phyloP scores from a whole-genome alignment of 106 monocot genomes.

The Dioscorea alata region DNA sequence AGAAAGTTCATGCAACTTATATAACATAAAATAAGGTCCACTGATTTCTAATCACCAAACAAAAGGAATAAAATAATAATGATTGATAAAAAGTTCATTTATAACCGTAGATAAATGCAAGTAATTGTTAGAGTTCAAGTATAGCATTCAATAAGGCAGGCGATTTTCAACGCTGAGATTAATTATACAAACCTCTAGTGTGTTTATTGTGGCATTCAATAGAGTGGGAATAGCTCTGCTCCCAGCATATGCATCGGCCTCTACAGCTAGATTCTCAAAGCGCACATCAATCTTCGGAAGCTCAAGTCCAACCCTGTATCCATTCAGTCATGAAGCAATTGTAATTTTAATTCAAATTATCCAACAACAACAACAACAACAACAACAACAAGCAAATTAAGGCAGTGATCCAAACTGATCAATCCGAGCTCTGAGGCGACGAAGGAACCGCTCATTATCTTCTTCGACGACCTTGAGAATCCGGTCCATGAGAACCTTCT shows the following conservation, averaged over 20 bases:
- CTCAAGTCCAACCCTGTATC: conserved; percentile 63
- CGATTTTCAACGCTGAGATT: neutral
- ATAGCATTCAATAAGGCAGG: too few relatives aligned
- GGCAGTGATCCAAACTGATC: neutral
- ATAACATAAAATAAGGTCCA: too few relatives aligned
- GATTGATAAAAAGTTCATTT: too few relatives aligned
- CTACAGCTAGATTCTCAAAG: conserved; percentile 55
- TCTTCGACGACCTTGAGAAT: conserved; percentile 14
- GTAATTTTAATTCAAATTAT: neutral
- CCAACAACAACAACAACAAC: neutral
- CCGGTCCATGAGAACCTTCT: conserved; percentile 6
- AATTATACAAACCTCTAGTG: conserved; percentile 28
- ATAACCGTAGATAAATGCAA: too few relatives aligned
- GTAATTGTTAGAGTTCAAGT: too few relatives aligned
- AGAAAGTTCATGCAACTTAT: too few relatives aligned
- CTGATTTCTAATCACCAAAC: too few relatives aligned
- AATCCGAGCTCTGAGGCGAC: conserved; percentile 3
- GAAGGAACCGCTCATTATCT: conserved; percentile 14
- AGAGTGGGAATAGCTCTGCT: conserved; percentile 51
- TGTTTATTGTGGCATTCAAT: conserved; percentile 31
- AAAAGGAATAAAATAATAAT: too few relatives aligned
- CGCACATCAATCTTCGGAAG: conserved; percentile 74
- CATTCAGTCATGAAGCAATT: neutral
- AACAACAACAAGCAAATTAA: neutral
- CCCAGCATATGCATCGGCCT: conserved; percentile 43